Evolutionary conservation across 2,329 filamentous ascomycete genomes (phyloP).

Genomic region (Tolypocladium ophioglossoides): DNA sequence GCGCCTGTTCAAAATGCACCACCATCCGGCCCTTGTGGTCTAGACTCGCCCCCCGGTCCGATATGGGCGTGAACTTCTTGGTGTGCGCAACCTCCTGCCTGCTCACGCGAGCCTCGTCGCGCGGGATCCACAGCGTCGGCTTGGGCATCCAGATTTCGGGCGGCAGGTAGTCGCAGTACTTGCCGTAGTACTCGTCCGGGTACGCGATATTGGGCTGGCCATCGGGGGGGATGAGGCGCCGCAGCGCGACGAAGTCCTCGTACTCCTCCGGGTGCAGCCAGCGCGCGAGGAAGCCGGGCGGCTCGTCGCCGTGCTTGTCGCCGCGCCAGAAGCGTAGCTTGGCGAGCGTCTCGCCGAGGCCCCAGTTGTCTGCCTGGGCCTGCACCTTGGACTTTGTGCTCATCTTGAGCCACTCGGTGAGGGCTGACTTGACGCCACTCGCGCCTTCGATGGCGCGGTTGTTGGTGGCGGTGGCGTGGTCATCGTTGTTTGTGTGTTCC

Average conservation of each 20-base stretch:
- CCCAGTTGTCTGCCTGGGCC: conserved; percentile 12
- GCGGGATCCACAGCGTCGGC: conserved; percentile 77
- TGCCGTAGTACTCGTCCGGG: conserved; percentile 33
- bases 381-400: conserved; percentile 26
- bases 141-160: conserved; percentile 45
- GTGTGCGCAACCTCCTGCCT: conserved; percentile 69
- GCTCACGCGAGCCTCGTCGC: conserved; percentile 63
- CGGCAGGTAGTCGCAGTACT: conserved; percentile 59
- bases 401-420: conserved; percentile 22
- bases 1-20: conserved; percentile 27
- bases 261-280: conserved; percentile 74
- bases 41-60: conserved; percentile 40
- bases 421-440: conserved; percentile 18
- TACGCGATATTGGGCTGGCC: conserved; percentile 32
- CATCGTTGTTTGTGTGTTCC: conserved; percentile 12
- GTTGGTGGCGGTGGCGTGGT: conserved; percentile 10
- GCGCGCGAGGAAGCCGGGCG: conserved; percentile 45
- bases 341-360: conserved; percentile 15
- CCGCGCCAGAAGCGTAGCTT: conserved; percentile 16
- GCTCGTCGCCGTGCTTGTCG: conserved; percentile 13
- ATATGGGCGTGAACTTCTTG: conserved; percentile 62
- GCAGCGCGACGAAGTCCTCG: conserved; percentile 60
- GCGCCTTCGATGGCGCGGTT: conserved; percentile 27
- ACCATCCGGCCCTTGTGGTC: conserved; percentile 22
- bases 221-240: conserved; percentile 55